These are phyloP conservation scores for Phaffomyces opuntiae DNA, from an alignment of 805 yeast species.

Conservation along the genomic window DNA sequence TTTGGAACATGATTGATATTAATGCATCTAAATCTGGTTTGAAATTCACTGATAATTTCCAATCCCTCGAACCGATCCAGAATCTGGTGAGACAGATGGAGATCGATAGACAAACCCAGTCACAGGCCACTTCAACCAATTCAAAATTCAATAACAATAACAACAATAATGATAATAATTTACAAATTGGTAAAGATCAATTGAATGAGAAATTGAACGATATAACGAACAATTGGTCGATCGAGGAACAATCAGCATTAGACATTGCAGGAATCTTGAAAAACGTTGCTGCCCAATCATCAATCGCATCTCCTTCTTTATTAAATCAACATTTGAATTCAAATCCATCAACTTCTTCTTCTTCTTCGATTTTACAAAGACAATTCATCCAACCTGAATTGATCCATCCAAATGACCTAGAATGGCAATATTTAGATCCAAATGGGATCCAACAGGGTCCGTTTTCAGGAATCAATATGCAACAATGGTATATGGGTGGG, in stretches of 20 bases:
- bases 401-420: conserved; percentile 35
- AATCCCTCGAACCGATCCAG: conserved; percentile 25
- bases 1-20: conserved; percentile 37
- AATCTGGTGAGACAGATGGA: conserved; percentile 17
- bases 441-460: conserved; percentile 75
- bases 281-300: conserved; percentile 10
- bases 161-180: conserved; percentile 1
- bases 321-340: background rate
- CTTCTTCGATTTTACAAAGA: background rate
- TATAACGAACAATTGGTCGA: conserved; percentile 16
- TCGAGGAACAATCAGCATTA: conserved; percentile 16
- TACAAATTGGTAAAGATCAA: conserved; percentile 8
- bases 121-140: conserved; percentile 6
- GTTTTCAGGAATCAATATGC: conserved; percentile 67
- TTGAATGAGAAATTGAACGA: conserved; percentile 14
- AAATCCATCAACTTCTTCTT: conserved; percentile 1
- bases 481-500: conserved; percentile 61
- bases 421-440: conserved; percentile 73
- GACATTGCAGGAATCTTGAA: conserved; percentile 19
- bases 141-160: background rate
- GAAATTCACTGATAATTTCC: conserved; percentile 24
- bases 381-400: conserved; percentile 9
- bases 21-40: conserved; percentile 22
- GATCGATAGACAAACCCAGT: conserved; percentile 11
- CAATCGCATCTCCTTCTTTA: background rate